phyloP scores from a whole-genome alignment of 805 yeast genomes.

The Nakazawaea wickerhamii region DNA sequence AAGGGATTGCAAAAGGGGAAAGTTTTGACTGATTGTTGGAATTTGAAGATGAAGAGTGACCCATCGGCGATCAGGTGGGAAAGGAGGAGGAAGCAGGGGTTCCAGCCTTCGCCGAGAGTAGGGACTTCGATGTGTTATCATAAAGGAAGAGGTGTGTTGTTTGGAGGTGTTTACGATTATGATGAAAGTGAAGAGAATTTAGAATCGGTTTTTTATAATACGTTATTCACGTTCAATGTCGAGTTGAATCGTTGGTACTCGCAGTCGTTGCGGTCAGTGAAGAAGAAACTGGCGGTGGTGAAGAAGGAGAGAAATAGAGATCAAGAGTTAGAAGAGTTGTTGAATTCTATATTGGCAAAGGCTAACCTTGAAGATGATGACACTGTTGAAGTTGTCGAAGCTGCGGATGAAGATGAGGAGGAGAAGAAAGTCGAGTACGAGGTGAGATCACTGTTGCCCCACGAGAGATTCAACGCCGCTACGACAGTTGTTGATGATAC shows the following conservation, averaged over 20 bases:
- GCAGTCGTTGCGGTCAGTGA: slow-evolving; percentile 54
- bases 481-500: slow-evolving; percentile 82
- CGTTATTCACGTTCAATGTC: slow-evolving; percentile 72
- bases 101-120: slow-evolving; percentile 89
- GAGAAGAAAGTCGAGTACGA: slow-evolving; percentile 45
- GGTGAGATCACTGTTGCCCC: slow-evolving; percentile 64
- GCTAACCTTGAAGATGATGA: slow-evolving; percentile 62
- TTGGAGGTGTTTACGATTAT: slow-evolving; percentile 93
- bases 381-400: slow-evolving; percentile 33
- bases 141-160: slow-evolving; percentile 85
- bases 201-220: slow-evolving; percentile 79
- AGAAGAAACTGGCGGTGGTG: slow-evolving; percentile 37
- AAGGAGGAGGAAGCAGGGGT: slow-evolving; percentile 82
- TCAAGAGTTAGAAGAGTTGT: slow-evolving; percentile 74
- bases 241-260: slow-evolving; percentile 89
- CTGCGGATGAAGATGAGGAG: slow-evolving; percentile 32
- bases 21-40: slow-evolving; percentile 81
- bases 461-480: slow-evolving; percentile 81
- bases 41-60: slow-evolving; percentile 80
- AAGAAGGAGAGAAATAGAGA: slow-evolving; percentile 55
- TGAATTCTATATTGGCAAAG: slow-evolving; percentile 67
- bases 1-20: slow-evolving; percentile 90
- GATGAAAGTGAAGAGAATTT: slow-evolving; percentile 93
- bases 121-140: slow-evolving; percentile 89
- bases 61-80: slow-evolving; percentile 79